A percentile compares a stretch with the other conserved stretches of the same genome.
phyloP scores from a whole-genome alignment of 768 basidiomycete genomes.

The Leccinum broughii region DNA sequence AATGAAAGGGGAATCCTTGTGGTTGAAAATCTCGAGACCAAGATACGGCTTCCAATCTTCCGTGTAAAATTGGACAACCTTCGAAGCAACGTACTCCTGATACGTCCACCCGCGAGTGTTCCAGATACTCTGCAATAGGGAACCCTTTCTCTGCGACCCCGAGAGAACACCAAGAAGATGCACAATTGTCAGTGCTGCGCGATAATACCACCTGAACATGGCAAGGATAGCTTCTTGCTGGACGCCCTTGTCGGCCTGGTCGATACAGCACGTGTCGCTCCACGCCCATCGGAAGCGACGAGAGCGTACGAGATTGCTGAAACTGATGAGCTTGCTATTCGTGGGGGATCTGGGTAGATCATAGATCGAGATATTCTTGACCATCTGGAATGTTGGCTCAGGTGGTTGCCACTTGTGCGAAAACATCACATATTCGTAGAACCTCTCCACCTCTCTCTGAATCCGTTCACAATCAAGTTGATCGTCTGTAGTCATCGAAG shows the following conservation, averaged over 20 bases:
- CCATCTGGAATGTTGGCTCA: neutral
- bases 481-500: neutral
- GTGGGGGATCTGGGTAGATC: neutral
- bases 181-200: neutral
- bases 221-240: neutral
- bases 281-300: neutral
- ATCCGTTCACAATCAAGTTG: neutral
- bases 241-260: neutral
- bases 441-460: neutral
- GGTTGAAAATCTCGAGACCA: neutral
- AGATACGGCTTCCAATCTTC: neutral
- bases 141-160: neutral
- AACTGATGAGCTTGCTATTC: neutral
- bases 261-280: neutral
- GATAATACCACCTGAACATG: neutral
- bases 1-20: neutral
- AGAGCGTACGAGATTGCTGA: neutral
- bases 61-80: neutral
- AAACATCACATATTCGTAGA: neutral
- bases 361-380: neutral
- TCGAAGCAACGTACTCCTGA: neutral
- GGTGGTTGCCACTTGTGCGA: neutral
- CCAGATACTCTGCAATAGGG: neutral
- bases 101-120: neutral
- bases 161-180: neutral